These are phyloP conservation scores for Inonotus hispidus DNA, from an alignment of 1,284 basidiomycete genomes.

Conservation along the genomic window DNA sequence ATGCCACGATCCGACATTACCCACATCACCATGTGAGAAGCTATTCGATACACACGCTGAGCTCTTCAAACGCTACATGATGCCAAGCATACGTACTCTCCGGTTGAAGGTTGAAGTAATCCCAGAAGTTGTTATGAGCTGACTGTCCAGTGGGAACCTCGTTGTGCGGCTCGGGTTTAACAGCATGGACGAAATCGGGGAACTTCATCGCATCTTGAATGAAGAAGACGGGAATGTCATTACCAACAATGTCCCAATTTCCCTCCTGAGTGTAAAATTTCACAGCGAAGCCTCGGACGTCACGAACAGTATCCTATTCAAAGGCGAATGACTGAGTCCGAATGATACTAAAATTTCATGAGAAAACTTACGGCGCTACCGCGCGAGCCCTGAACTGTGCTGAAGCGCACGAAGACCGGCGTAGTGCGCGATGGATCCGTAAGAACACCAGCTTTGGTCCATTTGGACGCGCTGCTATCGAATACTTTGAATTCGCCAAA, in stretches of 20 bases:
- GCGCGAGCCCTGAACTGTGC: conserved; percentile 71
- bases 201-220: conserved; percentile 84
- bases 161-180: conserved; percentile 76
- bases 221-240: conserved; percentile 79
- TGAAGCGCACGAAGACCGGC: conserved; percentile 76
- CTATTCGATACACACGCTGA: conserved; percentile 30
- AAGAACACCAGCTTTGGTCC: conserved; percentile 62
- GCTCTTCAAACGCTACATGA: not conserved
- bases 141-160: conserved; percentile 60
- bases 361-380: conserved; percentile 58
- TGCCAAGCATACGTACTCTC: conserved; percentile 39
- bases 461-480: conserved; percentile 55
- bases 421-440: conserved; percentile 68
- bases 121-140: conserved; percentile 83
- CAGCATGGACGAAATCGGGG: conserved; percentile 76
- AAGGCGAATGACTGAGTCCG: not conserved
- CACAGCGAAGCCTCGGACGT: conserved; percentile 79
- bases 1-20: conserved; percentile 76
- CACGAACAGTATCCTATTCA: conserved; percentile 68
- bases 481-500: conserved; percentile 78
- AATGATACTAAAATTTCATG: not conserved
- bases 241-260: conserved; percentile 81
- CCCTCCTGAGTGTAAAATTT: conserved; percentile 79
- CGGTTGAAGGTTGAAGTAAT: conserved; percentile 62
- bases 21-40: conserved; percentile 81